Base-by-base conservation (phyloP, 2,329 filamentous ascomycete genomes). In the Alternaria sp. region DNA sequence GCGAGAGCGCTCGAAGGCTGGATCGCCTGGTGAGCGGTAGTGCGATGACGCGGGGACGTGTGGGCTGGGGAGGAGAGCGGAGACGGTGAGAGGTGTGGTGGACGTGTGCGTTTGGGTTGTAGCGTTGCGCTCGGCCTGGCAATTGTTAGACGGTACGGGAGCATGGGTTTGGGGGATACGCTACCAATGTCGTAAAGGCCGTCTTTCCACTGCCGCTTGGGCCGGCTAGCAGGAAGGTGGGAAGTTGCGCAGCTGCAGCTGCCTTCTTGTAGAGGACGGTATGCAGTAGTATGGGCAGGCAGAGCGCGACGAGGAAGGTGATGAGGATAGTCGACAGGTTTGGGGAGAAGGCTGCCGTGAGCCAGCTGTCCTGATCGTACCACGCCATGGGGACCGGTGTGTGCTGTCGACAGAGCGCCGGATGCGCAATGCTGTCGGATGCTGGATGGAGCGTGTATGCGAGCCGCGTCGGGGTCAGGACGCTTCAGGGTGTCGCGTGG, bases 191-290 rank as follows among this genome's bases (percentile, higher is more conserved):
- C n/a, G 93, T 83, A 32, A 98, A 88, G 9, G 92, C 87, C 0
- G 96, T 98, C 84, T 98, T 99, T 74, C 96, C 96, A 54, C 89
- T 87, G 67, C 90, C 91, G 59, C 90, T 90, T 15, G 95, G 93
- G 1, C 96, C 96, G 52, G 94, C 79, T 46, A 97, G 87, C 10
- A 97, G 84, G 64, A 98, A 89, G 8, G 90, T 91, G 54, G 95
- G 93, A 25, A 91, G 86, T 15, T 59, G 66, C 13, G 85, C 86
- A 40, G 88, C 88, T 73, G 91, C 90, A 13, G 89, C 86, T 43
- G 87, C 86, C 54, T 88, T 85, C 59, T 87, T 87, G 79, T 93
- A 89, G 76, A 97, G 86, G 76, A 91, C 83, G 61, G 88, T 79
- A 83, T 98, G 96, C 51, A 97, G 85, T 58, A 97, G 77, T 56